These are phyloP conservation scores for Epichloe sp. DNA, from an alignment of 2,329 filamentous ascomycete genomes.

Conservation along the genomic window DNA sequence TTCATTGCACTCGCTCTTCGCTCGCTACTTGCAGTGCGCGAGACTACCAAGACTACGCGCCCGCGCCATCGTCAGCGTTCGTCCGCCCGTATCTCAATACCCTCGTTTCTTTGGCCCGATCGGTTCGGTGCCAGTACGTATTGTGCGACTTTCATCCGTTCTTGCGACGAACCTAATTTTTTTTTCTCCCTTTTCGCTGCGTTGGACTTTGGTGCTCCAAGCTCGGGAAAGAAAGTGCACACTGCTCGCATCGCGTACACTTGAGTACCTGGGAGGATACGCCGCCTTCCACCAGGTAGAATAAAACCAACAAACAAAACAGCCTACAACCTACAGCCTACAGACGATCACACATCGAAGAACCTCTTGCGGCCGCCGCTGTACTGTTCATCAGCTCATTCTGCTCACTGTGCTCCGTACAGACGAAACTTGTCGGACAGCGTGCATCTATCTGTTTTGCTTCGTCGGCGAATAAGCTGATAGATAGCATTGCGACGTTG, in stretches of 20 bases:
- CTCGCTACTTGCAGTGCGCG: neutral
- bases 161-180: neutral
- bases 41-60: neutral
- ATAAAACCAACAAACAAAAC: no score
- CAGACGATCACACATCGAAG: no score
- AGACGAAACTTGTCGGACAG: neutral
- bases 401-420: neutral
- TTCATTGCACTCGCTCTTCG: neutral
- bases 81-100: neutral
- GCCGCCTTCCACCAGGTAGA: no score
- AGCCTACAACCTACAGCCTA: no score
- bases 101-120: neutral
- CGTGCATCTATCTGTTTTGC: neutral
- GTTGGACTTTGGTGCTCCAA: neutral
- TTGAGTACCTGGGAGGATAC: neutral
- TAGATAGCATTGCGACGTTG: neutral
- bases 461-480: neutral
- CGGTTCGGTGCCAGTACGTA: neutral
- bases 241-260: neutral
- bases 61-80: neutral
- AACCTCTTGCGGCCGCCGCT: neutral
- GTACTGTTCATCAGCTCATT: neutral
- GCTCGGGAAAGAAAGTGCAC: neutral
- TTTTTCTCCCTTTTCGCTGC: neutral
- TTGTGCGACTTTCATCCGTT: neutral